Evolutionary conservation across 768 basidiomycete species (phyloP).

Genomic region (Pisolithus albus): DNA sequence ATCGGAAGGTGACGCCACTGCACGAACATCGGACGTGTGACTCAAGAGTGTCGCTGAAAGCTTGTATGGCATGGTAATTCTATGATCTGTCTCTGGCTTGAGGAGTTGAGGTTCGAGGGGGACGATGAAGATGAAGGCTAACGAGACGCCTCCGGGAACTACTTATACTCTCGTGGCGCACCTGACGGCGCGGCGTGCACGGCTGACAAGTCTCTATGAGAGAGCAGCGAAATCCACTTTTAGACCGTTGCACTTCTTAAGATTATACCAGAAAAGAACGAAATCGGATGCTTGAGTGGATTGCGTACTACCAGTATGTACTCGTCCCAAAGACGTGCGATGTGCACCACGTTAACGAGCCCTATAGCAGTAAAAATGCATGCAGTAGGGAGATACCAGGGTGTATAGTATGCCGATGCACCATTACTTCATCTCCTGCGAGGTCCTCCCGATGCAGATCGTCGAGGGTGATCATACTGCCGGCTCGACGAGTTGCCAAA

Average conservation of each 20-base stretch:
- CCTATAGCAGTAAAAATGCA: constrained; percentile 46
- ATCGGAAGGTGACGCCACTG: constrained; percentile 67
- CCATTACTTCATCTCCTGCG: constrained; percentile 90
- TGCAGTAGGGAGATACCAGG: constrained; percentile 81
- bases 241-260: too few species aligned
- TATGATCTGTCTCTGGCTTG: background rate
- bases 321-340: constrained; percentile 16
- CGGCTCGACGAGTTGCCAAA: constrained; percentile 40
- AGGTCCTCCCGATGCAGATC: constrained; percentile 50
- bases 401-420: constrained; percentile 79
- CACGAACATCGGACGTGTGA: constrained; percentile 79
- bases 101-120: too few species aligned
- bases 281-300: too few species aligned
- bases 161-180: too few species aligned
- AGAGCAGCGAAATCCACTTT: too few species aligned
- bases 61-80: constrained; percentile 56
- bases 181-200: too few species aligned
- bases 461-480: constrained; percentile 28
- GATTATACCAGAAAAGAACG: too few species aligned
- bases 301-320: too few species aligned
- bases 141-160: too few species aligned
- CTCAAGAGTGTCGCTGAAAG: constrained; percentile 65
- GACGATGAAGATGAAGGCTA: too few species aligned
- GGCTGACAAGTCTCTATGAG: too few species aligned
- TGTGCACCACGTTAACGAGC: constrained; percentile 87